Conservation (phyloP, 345 rosid species). For the Citrus cavaleriei region DNA sequence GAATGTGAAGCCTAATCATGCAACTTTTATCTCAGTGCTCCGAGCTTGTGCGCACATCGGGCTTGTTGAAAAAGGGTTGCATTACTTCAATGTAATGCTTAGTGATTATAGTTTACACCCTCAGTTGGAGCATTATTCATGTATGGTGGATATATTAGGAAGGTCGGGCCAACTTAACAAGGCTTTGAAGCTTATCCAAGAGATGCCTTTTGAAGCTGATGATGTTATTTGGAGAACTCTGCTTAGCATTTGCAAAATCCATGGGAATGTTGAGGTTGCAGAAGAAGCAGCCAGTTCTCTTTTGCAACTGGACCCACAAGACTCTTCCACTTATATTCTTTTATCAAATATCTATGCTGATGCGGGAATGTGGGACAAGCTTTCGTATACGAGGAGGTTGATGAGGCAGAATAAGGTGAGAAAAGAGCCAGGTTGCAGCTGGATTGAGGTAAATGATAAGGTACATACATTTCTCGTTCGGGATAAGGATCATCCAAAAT, state of each 20-base stretch:
- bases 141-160: slow-evolving; percentile 91
- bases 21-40: slow-evolving; percentile 87
- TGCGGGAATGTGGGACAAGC: slow-evolving; percentile 87
- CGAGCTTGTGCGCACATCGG: slow-evolving; percentile 94
- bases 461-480: slow-evolving; percentile 66
- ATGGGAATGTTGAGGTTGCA: slow-evolving; percentile 72
- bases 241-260: slow-evolving; percentile 69
- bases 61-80: slow-evolving; percentile 51
- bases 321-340: slow-evolving; percentile 77
- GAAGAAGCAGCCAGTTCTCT: slow-evolving; percentile 57
- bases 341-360: slow-evolving; percentile 81
- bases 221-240: slow-evolving; percentile 83
- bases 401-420: slow-evolving; percentile 64
- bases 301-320: slow-evolving; percentile 66
- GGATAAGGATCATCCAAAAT: slow-evolving; percentile 66
- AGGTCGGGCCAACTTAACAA: slow-evolving; percentile 60
- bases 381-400: slow-evolving; percentile 55
- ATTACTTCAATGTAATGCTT: slow-evolving; percentile 66
- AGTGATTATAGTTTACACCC: slow-evolving; percentile 57
- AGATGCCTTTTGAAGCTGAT: slow-evolving; percentile 84
- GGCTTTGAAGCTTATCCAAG: slow-evolving; percentile 53
- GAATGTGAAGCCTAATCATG: slow-evolving; percentile 63
- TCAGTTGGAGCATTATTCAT: slow-evolving; percentile 78
- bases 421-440: slow-evolving; percentile 96
- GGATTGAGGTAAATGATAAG: slow-evolving; percentile 83